phyloP scores from a whole-genome alignment of 805 yeast genomes.

The Cyberlindnera samutprakarnensis region DNA sequence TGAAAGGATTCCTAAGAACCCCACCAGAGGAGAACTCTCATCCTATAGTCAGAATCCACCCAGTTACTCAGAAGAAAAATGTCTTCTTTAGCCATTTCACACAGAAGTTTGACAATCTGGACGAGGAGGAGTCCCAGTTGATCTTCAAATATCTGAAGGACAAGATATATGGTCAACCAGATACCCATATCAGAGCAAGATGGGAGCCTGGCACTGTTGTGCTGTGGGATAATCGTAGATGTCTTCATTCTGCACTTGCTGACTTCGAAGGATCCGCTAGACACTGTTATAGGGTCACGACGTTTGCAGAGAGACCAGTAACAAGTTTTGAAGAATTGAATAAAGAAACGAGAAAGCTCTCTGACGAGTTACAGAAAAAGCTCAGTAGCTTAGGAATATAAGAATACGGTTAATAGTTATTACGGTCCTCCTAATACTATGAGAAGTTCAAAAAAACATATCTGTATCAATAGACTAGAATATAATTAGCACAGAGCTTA shows the following conservation, averaged over 20 bases:
- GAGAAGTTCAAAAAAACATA: no score
- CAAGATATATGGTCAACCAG: conserved; percentile 44
- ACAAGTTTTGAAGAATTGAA: conserved; percentile 33
- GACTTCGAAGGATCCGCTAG: conserved; percentile 71
- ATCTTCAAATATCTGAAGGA: conserved; percentile 49
- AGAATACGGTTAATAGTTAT: no score
- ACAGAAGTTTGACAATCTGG: conserved; percentile 61
- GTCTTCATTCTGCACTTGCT: conserved; percentile 60
- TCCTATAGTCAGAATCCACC: conserved; percentile 67
- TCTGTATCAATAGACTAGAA: no score
- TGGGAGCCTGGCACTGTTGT: conserved; percentile 70
- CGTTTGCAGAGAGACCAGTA: conserved; percentile 65
- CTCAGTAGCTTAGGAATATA: not conserved
- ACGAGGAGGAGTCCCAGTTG: conserved; percentile 60
- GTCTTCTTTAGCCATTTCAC: conserved; percentile 55
- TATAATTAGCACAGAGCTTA: no score
- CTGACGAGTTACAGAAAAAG: conserved; percentile 1
- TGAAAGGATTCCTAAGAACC: conserved; percentile 62
- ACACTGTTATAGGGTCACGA: conserved; percentile 69
- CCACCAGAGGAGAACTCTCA: conserved; percentile 48
- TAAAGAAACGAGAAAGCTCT: not conserved
- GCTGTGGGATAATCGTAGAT: conserved; percentile 73
- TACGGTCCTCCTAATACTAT: no score
- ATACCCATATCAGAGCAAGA: conserved; percentile 59
- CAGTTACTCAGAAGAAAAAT: conserved; percentile 60